Evolutionary conservation across 2,329 filamentous ascomycete species (phyloP), one percentile per base, ranked within the genome.

Genomic region (Cercospora citrullina): DNA sequence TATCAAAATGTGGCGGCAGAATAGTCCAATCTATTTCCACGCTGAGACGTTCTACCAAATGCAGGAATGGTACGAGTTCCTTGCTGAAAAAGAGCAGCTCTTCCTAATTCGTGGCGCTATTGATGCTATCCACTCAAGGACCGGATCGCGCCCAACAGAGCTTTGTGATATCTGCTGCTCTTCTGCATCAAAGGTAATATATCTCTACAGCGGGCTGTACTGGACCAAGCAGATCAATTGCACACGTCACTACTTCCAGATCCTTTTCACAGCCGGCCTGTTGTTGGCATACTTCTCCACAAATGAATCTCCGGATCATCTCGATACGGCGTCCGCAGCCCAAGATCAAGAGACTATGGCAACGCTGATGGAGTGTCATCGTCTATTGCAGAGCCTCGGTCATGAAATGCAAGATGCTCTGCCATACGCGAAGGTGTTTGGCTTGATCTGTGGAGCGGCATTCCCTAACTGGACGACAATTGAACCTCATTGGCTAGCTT

Each of bases 191-290:
- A 73, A 76, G n/a, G 76, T 80, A 0, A 82, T 84, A 4, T 68
- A 77, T 2, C 68, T 78, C 0, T 84, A 84, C 68, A 77, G 77
- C 4, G 69, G 71, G 4, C 71, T 84, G 16, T 80, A 77, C 39
- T 71, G 78, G 4, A 73, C 74, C 2, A 74, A 74, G 2, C 74
- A 77, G 12, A 81, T 83, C 39, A 83, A 80, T 0, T 82, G 80
- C 64, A 84, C 83, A 0, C 74, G 82, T n/a, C 83, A 80, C 57
- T 84, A 84, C 68, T 84, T 84, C 28, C 82, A 84, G 61, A 79
- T 81, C 58, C 79, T 84, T 2, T 84, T 84, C 58, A 81, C 81
- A 0, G 81, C 82, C 2, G 82, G 81, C 0, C 66, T 84, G 0
- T 21, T 16, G 10, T 28, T 66, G 21, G 64, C 64, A 23, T 66